These are phyloP conservation scores for Willaertia magna DNA, from an alignment of 208 protist species.

Conservation along the genomic window DNA sequence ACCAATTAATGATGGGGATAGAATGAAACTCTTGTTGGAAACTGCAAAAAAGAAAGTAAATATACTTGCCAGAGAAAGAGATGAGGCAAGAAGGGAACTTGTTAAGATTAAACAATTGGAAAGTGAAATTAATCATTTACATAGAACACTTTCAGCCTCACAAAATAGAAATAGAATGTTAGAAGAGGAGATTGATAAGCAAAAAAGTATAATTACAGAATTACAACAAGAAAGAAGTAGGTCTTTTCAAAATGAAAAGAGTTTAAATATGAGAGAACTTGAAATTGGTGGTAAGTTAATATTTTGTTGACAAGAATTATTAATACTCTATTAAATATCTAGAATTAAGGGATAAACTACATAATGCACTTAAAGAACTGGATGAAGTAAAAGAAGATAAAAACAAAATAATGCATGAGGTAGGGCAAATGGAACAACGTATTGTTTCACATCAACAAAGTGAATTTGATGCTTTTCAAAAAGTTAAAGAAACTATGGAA, in stretches of 20 bases:
- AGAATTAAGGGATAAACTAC: not conserved
- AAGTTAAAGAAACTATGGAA: not conserved
- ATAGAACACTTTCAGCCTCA: not conserved
- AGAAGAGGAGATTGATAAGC: not conserved
- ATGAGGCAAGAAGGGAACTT: not conserved
- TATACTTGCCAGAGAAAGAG: not conserved
- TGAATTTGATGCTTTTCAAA: conserved; percentile 4
- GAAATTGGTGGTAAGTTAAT: not conserved
- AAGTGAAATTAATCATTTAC: not conserved
- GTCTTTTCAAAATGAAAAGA: not conserved
- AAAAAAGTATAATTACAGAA: not conserved
- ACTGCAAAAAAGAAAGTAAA: not conserved
- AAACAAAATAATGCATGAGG: not conserved
- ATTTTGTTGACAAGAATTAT: not conserved
- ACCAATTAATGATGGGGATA: not conserved
- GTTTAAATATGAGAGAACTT: not conserved
- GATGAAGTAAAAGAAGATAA: not conserved
- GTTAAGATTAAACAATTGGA: not conserved
- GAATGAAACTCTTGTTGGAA: not conserved
- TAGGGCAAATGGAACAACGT: not conserved
- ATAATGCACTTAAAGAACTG: not conserved
- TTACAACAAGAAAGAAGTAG: not conserved
- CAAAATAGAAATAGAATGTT: not conserved
- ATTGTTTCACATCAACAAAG: not conserved
- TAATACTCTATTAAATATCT: too few relatives aligned